phyloP scores from a whole-genome alignment of 2,329 filamentous ascomycete genomes.

The Lanzia echinophila region DNA sequence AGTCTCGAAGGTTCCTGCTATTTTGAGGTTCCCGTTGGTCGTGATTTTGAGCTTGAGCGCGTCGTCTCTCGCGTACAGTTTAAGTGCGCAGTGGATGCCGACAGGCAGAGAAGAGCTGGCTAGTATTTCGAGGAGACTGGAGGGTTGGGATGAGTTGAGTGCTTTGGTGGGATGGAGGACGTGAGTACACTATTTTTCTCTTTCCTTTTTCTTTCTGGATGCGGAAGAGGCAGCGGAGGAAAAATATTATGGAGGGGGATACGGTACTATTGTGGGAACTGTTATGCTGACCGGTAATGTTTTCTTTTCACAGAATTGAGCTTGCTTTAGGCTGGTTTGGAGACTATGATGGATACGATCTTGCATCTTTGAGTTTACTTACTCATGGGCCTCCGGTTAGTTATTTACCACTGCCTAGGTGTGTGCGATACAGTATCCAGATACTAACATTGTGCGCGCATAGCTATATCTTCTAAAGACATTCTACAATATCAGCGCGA shows the following conservation, averaged over 20 bases:
- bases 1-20: constrained; percentile 33
- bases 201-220: constrained; percentile 3
- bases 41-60: constrained; percentile 52
- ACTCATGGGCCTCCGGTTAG: constrained; percentile 66
- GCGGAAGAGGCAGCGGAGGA: not conserved
- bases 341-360: constrained; percentile 66
- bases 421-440: constrained; percentile 9
- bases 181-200: constrained; percentile 41
- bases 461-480: constrained; percentile 67
- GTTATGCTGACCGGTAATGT: constrained; percentile 3
- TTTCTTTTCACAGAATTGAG: constrained; percentile 54
- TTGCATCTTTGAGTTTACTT: constrained; percentile 59
- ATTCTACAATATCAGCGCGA: constrained; percentile 66
- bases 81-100: constrained; percentile 46
- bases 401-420: not conserved
- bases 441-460: constrained; percentile 1
- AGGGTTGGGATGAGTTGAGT: constrained; percentile 55
- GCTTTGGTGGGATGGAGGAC: constrained; percentile 47
- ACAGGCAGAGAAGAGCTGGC: constrained; percentile 47
- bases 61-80: constrained; percentile 57
- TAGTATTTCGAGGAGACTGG: constrained; percentile 55
- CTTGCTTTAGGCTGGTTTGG: constrained; percentile 67
- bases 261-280: too few relatives aligned
- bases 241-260: not conserved
- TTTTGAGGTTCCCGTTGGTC: constrained; percentile 47